Percentiles rank a stretch among this genome's conserved stretches.
Conservation (phyloP, 306 rosid species). For the Coriaria nepalensis region DNA sequence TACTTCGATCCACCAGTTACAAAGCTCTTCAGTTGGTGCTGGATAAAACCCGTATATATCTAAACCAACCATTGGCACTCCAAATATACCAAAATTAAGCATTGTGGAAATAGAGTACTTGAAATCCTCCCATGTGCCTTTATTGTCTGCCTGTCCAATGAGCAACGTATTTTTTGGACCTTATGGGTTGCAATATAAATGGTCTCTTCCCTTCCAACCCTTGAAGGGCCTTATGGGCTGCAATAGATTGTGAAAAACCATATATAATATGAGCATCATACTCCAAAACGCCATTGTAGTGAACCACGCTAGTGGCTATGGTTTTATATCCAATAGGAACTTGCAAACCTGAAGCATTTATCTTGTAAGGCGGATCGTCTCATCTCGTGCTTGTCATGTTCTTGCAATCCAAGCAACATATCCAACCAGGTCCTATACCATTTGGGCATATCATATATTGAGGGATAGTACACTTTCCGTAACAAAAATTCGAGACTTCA, state of each 20-base stretch:
- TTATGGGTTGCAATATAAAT: slow-evolving; percentile 60
- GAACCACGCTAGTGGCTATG: slow-evolving; percentile 86
- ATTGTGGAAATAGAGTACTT: slow-evolving; percentile 76
- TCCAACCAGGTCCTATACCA: slow-evolving; percentile 76
- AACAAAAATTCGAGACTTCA: slow-evolving; percentile 76
- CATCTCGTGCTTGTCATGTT: slow-evolving; percentile 74
- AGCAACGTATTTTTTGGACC: slow-evolving; percentile 81
- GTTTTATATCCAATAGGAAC: slow-evolving; percentile 79
- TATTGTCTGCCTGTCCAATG: slow-evolving; percentile 98
- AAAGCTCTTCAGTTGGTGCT: slow-evolving; percentile 83
- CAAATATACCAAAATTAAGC: slow-evolving; percentile 89
- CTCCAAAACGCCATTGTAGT: slow-evolving; percentile 80
- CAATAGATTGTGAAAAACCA: slow-evolving; percentile 75
- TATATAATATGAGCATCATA: slow-evolving; percentile 93
- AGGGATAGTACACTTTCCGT: slow-evolving; percentile 78
- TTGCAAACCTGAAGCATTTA: slow-evolving; percentile 76
- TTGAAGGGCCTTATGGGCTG: slow-evolving; percentile 78
- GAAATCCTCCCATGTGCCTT: slow-evolving; percentile 81
- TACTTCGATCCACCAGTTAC: slow-evolving; percentile 93
- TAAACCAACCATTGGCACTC: slow-evolving; percentile 96
- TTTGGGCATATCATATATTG: slow-evolving; percentile 48
- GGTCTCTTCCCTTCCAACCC: slow-evolving; percentile 79
- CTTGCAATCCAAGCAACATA: slow-evolving; percentile 88
- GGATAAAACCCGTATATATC: slow-evolving; percentile 96
- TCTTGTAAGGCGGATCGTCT: slow-evolving; percentile 96